Percentiles rank a stretch among this genome's conserved stretches.
Conservation (phyloP, 139 green algal genomes). For the Coelastrella sp. region DNA sequence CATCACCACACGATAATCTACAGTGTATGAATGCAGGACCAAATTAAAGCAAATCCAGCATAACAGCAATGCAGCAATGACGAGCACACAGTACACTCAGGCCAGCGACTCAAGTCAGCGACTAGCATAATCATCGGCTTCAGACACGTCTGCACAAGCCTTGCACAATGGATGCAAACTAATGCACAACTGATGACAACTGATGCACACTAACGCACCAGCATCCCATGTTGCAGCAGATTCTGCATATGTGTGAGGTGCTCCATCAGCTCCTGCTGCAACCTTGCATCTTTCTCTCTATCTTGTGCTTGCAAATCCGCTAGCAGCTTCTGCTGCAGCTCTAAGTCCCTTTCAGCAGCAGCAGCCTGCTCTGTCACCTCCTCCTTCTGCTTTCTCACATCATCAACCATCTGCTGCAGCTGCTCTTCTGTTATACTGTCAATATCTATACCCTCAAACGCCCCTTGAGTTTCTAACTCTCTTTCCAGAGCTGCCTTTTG, state of each 20-base stretch:
- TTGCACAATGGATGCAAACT: no score
- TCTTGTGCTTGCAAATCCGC: neutral
- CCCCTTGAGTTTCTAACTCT: neutral
- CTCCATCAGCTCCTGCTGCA: neutral
- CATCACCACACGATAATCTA: no score
- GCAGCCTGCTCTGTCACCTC: neutral
- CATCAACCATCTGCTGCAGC: neutral
- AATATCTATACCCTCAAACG: neutral
- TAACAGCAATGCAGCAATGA: no score
- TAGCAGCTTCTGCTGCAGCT: neutral
- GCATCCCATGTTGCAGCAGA: neutral
- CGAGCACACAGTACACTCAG: no score
- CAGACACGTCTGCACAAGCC: no score
- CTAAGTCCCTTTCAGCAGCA: neutral
- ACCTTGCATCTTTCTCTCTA: neutral
- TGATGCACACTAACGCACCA: no score
- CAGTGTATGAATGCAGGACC: no score
- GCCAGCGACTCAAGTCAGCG: no score
- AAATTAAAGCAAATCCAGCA: no score
- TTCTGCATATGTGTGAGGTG: neutral
- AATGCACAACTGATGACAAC: no score
- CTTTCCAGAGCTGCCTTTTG: neutral
- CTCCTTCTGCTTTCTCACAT: neutral
- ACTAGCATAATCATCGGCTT: no score
- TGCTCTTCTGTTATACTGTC: neutral